phyloP scores from a whole-genome alignment of 1,139 yeast genomes.

The Wickerhamomyces sp. region DNA sequence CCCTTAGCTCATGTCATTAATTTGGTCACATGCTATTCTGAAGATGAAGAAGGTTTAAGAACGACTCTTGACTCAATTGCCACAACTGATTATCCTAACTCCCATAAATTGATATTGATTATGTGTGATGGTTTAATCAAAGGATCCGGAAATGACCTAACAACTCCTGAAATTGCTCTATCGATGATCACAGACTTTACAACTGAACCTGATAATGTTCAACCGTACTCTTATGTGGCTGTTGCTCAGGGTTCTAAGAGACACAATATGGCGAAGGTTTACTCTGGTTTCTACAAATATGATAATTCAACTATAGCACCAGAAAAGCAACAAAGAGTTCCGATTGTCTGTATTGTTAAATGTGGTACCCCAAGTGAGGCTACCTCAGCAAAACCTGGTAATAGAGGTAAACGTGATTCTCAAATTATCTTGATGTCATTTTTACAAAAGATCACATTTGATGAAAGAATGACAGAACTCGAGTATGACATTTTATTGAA shows the following conservation, averaged over 20 bases:
- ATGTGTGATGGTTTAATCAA: constrained; percentile 92
- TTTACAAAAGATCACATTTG: constrained; percentile 85
- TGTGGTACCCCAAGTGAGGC: constrained; percentile 91
- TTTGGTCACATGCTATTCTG: constrained; percentile 92
- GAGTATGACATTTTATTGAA: constrained; percentile 77
- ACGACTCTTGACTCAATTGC: constrained; percentile 87
- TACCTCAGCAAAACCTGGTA: constrained; percentile 82
- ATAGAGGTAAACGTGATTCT: constrained; percentile 97
- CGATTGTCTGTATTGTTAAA: constrained; percentile 76
- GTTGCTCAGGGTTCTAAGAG: constrained; percentile 91
- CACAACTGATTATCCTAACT: constrained; percentile 90
- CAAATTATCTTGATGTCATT: constrained; percentile 93
- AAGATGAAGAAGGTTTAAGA: constrained; percentile 79
- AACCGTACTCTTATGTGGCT: constrained; percentile 83
- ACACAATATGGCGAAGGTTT: constrained; percentile 96
- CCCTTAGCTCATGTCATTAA: constrained; percentile 84
- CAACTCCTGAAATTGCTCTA: constrained; percentile 86
- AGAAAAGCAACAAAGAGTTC: constrained; percentile 86
- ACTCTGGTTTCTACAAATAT: constrained; percentile 85
- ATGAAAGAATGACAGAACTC: constrained; percentile 94
- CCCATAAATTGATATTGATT: constrained; percentile 80
- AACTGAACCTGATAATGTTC: constrained; percentile 65
- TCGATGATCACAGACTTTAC: constrained; percentile 85
- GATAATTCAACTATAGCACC: constrained; percentile 67
- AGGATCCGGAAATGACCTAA: constrained; percentile 82